Base-by-base conservation (phyloP, 73 alveolate genomes). In the Blepharisma japonicum region DNA sequence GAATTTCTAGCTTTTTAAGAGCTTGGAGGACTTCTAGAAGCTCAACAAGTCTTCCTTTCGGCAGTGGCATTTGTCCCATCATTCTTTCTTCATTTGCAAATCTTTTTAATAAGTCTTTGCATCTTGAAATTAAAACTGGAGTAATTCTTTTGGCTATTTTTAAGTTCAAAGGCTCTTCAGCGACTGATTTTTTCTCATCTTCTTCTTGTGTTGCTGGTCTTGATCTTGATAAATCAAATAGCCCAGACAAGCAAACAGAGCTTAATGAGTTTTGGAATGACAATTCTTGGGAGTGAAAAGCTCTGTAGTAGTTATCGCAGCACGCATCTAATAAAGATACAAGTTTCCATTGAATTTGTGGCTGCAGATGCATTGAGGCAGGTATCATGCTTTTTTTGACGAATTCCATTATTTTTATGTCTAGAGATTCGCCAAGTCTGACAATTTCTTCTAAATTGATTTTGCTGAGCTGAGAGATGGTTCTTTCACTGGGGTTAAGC, bases 91-190 rank as follows among this genome's bases (percentile, higher is more conserved):
- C 98, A 6, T 68, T 79, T 25, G 82, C 83, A 74, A 79, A 94
- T 67, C 84, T 91, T 81, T 83, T 84, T 81, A 94, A 79, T 39
- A 90, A 90, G 68, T 91, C 96, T 56, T 82, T 66, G 83, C 98
- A 89, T 86, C 95, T 85, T 45, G 83, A 84, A 56, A 94, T 79
- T 68, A 94, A 80, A 32, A 94, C 79, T 46, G 97, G 98, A 54
- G 95, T 94, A 68, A 96, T 82, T 48, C 81, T 86, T 68, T 81
- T 89, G 4, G 97, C 94, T 11, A 93, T 87, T 77, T 91, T 93
- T 67, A 66, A 81, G 71, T 82, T 89, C 50, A 83, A 14, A 8
- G 74, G 74, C 47, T 61, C 74, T 61, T 61, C 74, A 61, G 74
- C 74, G 23, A 11, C 42, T 7, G 50, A 27, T 50, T 70, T 87